Evolutionary conservation across 2,329 filamentous ascomycete genomes (phyloP).

Genomic region (Westerdykella aurantiaca): DNA sequence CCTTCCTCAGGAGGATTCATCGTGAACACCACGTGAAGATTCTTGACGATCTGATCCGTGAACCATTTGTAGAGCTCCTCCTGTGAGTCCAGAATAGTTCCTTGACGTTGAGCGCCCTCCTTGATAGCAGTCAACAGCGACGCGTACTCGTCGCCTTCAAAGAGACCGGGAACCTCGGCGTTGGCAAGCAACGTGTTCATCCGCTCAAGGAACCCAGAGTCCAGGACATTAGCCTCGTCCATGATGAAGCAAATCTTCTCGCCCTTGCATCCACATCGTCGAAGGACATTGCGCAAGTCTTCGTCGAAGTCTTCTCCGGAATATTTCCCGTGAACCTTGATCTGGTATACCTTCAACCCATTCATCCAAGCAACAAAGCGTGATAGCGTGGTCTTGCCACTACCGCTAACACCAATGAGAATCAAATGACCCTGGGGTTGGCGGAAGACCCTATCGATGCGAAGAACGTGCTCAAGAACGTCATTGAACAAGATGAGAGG

Average conservation of each 20-base stretch:
- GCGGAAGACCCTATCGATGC: slow-evolving; percentile 97
- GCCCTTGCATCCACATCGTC: slow-evolving; percentile 91
- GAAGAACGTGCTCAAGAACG: slow-evolving; percentile 93
- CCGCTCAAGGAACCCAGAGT: slow-evolving; percentile 96
- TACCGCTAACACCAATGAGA: slow-evolving; percentile 95
- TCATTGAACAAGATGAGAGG: slow-evolving; percentile 99
- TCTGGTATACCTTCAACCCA: slow-evolving; percentile 96
- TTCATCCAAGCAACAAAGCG: slow-evolving; percentile 99
- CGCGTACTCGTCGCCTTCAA: slow-evolving; percentile 97
- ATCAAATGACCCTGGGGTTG: slow-evolving; percentile 98
- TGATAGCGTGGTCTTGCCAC: slow-evolving; percentile 95
- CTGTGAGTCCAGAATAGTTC: slow-evolving; percentile 88
- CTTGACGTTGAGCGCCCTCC: slow-evolving; percentile 94
- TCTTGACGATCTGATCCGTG: slow-evolving; percentile 98
- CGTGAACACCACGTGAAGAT: slow-evolving; percentile 97
- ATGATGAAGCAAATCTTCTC: slow-evolving; percentile 99
- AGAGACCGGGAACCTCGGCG: slow-evolving; percentile 96
- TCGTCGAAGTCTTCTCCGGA: slow-evolving; percentile 98
- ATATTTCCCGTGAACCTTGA: slow-evolving; percentile 99
- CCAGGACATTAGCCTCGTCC: slow-evolving; percentile 97
- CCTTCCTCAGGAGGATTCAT: slow-evolving; percentile 99
- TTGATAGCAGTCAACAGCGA: slow-evolving; percentile 99
- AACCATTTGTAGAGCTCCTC: slow-evolving; percentile 99
- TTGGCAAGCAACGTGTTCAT: slow-evolving; percentile 99
- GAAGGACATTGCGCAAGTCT: slow-evolving; percentile 86